Evolutionary conservation across 83 land plant species (phyloP).

Genomic region (Picea abies): DNA sequence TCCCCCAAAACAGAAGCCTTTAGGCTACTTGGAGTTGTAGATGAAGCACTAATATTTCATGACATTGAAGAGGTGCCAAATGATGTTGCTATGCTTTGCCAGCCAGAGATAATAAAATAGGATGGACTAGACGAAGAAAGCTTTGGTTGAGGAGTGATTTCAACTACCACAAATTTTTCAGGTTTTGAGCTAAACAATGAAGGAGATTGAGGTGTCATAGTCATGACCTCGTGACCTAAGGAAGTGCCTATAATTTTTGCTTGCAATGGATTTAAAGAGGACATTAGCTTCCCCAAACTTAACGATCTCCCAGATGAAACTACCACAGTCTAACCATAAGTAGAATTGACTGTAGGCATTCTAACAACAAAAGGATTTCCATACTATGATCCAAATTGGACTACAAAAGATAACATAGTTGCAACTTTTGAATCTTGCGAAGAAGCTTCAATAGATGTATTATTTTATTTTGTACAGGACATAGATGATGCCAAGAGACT

Average conservation of each 20-base stretch:
- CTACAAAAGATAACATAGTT: background rate
- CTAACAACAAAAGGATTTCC: background rate
- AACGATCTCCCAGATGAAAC: background rate
- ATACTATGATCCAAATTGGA: background rate
- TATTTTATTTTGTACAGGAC: background rate
- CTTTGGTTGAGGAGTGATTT: background rate
- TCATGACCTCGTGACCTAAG: background rate
- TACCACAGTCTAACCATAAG: background rate
- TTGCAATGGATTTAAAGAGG: background rate
- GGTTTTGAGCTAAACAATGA: conserved; percentile 5
- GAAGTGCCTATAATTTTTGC: background rate
- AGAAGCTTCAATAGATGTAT: background rate
- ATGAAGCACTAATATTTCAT: background rate
- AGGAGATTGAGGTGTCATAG: background rate
- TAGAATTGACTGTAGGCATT: background rate
- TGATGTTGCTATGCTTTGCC: background rate
- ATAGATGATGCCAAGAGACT: background rate
- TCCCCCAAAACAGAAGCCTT: background rate
- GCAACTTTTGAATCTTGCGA: background rate
- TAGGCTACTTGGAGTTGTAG: background rate
- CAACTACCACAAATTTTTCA: background rate
- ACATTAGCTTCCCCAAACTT: background rate
- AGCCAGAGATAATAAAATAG: background rate
- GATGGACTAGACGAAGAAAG: background rate
- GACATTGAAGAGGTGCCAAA: background rate